Percentiles rank a stretch among this genome's conserved stretches.
These are phyloP conservation scores for Penicillium pancosmium DNA, from an alignment of 495 filamentous ascomycete species.

Conservation along the genomic window DNA sequence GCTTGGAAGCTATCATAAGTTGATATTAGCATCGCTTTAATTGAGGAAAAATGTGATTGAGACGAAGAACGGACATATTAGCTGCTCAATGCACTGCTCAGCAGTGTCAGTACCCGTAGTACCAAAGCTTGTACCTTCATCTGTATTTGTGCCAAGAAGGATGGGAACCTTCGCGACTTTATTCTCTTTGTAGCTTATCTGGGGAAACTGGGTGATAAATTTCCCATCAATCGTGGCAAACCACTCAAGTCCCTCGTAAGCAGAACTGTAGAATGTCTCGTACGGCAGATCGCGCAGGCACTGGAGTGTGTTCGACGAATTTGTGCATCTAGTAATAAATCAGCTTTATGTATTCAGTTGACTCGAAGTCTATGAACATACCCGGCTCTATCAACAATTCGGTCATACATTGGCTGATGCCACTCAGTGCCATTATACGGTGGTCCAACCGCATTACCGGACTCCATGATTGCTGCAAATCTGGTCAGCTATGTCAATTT, in stretches of 20 bases:
- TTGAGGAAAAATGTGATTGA: background rate
- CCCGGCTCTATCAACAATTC: conserved; percentile 37
- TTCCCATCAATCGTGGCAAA: conserved; percentile 53
- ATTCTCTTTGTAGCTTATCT: conserved; percentile 35
- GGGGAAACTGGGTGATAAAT: conserved; percentile 50
- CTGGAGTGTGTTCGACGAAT: conserved; percentile 56
- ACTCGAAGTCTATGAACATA: conserved; percentile 7
- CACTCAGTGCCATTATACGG: conserved; percentile 45
- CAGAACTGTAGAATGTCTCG: conserved; percentile 56
- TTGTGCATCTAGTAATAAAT: conserved; percentile 54
- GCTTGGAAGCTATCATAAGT: conserved; percentile 34
- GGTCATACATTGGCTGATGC: conserved; percentile 45
- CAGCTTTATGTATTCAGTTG: background rate
- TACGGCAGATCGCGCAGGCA: conserved; percentile 65
- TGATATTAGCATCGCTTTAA: background rate
- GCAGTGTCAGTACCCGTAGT: conserved; percentile 46
- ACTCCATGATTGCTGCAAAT: conserved; percentile 65
- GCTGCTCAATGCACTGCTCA: conserved; percentile 44
- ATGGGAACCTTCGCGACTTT: conserved; percentile 48
- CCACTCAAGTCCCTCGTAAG: conserved; percentile 43
- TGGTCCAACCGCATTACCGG: conserved; percentile 51
- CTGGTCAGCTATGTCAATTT: conserved; percentile 1
- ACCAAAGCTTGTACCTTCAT: conserved; percentile 54
- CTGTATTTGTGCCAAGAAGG: conserved; percentile 49
- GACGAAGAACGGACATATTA: conserved; percentile 34